Base-by-base conservation (phyloP, 257 asterid species). In the Solanum peruvianum region DNA sequence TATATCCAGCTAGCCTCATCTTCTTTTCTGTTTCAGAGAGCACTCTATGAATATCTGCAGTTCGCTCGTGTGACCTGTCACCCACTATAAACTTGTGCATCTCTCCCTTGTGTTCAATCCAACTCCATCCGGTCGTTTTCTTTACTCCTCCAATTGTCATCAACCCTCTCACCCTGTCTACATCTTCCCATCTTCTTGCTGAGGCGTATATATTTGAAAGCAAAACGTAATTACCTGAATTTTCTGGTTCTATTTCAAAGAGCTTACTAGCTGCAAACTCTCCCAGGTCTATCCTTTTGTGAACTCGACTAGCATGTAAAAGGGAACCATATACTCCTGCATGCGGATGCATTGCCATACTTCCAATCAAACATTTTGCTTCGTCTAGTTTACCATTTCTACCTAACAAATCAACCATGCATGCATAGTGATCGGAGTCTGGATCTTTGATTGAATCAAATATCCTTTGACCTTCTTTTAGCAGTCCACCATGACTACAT, bases 331-430 rank as follows among this genome's bases (percentile, higher is more conserved):
- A 95, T 35, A 92, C 87, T 47, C 92, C 94, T 13, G 91, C 94
- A 86, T 89, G 92, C 12, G 96, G 96, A 47, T 83, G 45, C 91
- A 91, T 86, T 21, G 94, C 92, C 97, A 94, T 93, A 29, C 88
- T 82, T 35, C 92, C 89, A n/a, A 96, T 89, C 85, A 92, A 73
- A 64, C 64, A 33, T 90, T 91, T 94, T 37, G 96, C 96, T 87
- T 93, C 98, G 25, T 94, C 96, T 16, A 96, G 92, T 85, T 92
- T 87, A 27, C 98, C 98, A 6, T 87, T 91, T 29, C 98, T 89
- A 21, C 98, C 94, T 11, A 94, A 89, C 90, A 96, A 89, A 92
- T 96, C 98, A 41, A 96, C 92, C 89, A 94, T 90, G 83, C 98
- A 96, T 11, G 94, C 94, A 67, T 92, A 94, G 84, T 94, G 98